Conservation (phyloP, 495 filamentous ascomycete species). For the Penicillium waksmanii region DNA sequence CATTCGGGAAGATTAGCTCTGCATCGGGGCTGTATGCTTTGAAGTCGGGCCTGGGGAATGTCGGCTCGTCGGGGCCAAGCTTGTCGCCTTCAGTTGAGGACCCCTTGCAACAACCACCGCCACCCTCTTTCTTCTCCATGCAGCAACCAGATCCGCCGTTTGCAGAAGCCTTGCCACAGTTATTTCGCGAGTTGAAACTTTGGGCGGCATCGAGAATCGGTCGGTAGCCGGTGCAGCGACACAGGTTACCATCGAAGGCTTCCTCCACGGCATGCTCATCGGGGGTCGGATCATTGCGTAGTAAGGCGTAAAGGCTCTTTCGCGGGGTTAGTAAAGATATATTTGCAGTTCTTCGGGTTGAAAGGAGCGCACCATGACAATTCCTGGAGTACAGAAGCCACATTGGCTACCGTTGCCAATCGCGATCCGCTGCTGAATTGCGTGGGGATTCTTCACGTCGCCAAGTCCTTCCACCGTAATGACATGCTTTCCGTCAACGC, state of each 20-base stretch:
- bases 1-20: constrained; percentile 90
- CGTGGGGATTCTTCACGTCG: constrained; percentile 83
- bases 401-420: constrained; percentile 63
- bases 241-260: constrained; percentile 81
- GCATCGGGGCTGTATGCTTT: constrained; percentile 92
- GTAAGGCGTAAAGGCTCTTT: constrained; percentile 55
- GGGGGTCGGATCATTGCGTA: constrained; percentile 62
- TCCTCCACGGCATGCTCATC: constrained; percentile 36
- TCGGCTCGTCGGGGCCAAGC: constrained; percentile 27
- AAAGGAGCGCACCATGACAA: constrained; percentile 73
- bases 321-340: background rate
- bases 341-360: background rate
- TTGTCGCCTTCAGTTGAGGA: constrained; percentile 20
- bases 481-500: constrained; percentile 96
- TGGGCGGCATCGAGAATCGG: constrained; percentile 92
- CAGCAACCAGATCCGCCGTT: constrained; percentile 59
- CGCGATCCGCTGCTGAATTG: constrained; percentile 88
- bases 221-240: constrained; percentile 92
- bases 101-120: constrained; percentile 45
- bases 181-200: constrained; percentile 47
- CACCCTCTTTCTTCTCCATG: constrained; percentile 48
- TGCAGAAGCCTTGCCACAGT: constrained; percentile 45
- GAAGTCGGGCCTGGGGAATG: constrained; percentile 60
- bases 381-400: constrained; percentile 94
- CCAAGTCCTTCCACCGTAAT: constrained; percentile 99